Percentiles rank a stretch among this genome's conserved stretches.
These are phyloP conservation scores for Botrytis aclada DNA, from an alignment of 2,329 filamentous ascomycete species.

Conservation along the genomic window DNA sequence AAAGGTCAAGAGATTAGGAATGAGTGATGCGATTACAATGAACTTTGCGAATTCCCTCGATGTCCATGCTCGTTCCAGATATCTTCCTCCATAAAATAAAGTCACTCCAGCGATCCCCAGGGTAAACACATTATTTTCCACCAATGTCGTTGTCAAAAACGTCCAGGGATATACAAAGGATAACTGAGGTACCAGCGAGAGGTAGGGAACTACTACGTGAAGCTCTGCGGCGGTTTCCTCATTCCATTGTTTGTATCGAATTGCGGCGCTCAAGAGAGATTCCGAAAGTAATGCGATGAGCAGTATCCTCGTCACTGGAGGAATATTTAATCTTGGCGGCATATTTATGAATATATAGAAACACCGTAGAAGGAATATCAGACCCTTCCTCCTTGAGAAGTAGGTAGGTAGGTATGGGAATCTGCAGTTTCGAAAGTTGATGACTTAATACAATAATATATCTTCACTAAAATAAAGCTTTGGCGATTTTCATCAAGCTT, in stretches of 20 bases:
- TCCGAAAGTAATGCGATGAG: slow-evolving; percentile 73
- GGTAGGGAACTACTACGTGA: slow-evolving; percentile 74
- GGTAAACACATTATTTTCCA: slow-evolving; percentile 91
- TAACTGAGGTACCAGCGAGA: slow-evolving; percentile 79
- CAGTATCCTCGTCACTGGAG: slow-evolving; percentile 81
- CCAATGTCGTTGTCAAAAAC: slow-evolving; percentile 77
- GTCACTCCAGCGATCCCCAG: slow-evolving; percentile 73
- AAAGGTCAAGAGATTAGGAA: slow-evolving; percentile 78
- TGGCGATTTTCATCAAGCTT: slow-evolving; percentile 3
- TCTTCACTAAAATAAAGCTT: slow-evolving; percentile 2
- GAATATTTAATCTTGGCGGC: slow-evolving; percentile 85
- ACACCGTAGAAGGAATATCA: not conserved
- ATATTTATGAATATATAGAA: slow-evolving; percentile 43
- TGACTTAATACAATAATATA: not conserved
- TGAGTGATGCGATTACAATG: slow-evolving; percentile 68
- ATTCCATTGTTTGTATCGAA: slow-evolving; percentile 69
- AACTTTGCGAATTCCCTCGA: slow-evolving; percentile 91
- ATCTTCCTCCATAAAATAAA: slow-evolving; percentile 87
- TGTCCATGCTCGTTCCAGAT: slow-evolving; percentile 94
- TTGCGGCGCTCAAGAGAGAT: slow-evolving; percentile 76
- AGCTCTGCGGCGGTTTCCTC: slow-evolving; percentile 49
- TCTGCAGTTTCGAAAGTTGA: slow-evolving; percentile 22
- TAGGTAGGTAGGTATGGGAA: not conserved
- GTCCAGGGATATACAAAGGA: slow-evolving; percentile 93
- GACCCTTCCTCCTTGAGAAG: not conserved